These are phyloP conservation scores for Quercus bicolor DNA, from an alignment of 306 rosid genomes.

Conservation along the genomic window DNA sequence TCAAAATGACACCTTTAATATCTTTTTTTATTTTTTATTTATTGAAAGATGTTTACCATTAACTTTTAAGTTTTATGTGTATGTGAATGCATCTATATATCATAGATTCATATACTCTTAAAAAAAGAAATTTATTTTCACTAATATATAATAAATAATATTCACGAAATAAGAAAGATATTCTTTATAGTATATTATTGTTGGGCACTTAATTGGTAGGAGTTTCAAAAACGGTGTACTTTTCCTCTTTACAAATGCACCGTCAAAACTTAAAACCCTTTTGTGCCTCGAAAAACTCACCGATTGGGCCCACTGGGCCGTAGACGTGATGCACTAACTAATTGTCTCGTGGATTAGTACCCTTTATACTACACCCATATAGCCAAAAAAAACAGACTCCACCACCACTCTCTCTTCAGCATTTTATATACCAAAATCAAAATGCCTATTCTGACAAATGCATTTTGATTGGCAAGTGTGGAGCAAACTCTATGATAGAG, in stretches of 20 bases:
- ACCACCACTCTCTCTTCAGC: background rate
- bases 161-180: too few species aligned
- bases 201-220: background rate
- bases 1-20: too few species aligned
- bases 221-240: background rate
- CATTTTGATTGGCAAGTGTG: background rate
- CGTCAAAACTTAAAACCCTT: background rate
- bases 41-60: too few species aligned
- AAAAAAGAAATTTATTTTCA: too few species aligned
- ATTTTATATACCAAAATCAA: background rate
- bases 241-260: background rate
- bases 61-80: too few species aligned
- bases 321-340: slow-evolving; percentile 25
- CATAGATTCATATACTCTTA: too few species aligned
- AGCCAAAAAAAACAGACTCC: too few species aligned
- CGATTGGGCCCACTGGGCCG: slow-evolving; percentile 4
- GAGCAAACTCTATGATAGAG: background rate
- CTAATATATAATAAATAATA: too few species aligned
- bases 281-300: slow-evolving; percentile 15
- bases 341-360: background rate
- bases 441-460: background rate
- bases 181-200: too few species aligned
- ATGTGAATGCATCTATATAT: too few species aligned
- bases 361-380: background rate
- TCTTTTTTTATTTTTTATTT: too few species aligned